A percentile compares a stretch with the other conserved stretches of the same genome.
phyloP scores from a whole-genome alignment of 208 protist genomes.

The Wallacemonas sp. region DNA sequence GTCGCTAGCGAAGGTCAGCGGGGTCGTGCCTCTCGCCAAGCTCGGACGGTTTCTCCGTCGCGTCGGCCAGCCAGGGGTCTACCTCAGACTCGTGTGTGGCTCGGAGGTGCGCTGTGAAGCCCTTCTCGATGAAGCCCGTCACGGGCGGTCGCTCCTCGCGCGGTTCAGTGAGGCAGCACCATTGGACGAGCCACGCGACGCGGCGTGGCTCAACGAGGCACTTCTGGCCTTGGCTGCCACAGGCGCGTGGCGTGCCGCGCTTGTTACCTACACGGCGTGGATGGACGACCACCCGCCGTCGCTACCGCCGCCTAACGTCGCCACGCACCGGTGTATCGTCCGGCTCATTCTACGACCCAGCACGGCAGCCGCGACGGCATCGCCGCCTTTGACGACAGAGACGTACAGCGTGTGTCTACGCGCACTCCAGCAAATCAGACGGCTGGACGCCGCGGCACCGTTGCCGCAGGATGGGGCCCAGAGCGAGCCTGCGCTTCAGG shows the following conservation, averaged over 20 bases:
- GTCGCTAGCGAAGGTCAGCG: background rate
- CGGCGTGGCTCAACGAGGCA: conserved; percentile 42
- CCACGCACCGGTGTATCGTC: conserved; percentile 32
- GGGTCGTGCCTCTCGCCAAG: background rate
- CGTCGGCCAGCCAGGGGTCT: background rate
- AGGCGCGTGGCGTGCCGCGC: conserved; percentile 19
- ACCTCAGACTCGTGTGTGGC: background rate
- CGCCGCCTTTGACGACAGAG: conserved; percentile 4
- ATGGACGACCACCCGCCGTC: background rate
- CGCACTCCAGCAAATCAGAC: too few species aligned
- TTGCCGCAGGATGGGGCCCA: background rate
- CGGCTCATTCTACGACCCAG: conserved; percentile 20
- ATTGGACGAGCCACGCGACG: conserved; percentile 13
- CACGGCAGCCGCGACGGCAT: background rate
- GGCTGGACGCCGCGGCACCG: too few species aligned
- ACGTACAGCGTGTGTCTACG: conserved; percentile 19
- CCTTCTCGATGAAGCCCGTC: too few species aligned
- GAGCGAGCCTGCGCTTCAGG: too few species aligned
- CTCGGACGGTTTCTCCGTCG: conserved; percentile 5
- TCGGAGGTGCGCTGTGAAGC: too few species aligned
- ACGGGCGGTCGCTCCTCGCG: background rate
- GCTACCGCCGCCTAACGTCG: conserved; percentile 9
- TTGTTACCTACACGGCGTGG: conserved; percentile 26
- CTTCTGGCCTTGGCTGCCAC: conserved; percentile 34
- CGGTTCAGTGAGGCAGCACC: background rate